Evolutionary conservation across 176 grass and related monocot species (phyloP).

Genomic region (Elymus sibiricus): DNA sequence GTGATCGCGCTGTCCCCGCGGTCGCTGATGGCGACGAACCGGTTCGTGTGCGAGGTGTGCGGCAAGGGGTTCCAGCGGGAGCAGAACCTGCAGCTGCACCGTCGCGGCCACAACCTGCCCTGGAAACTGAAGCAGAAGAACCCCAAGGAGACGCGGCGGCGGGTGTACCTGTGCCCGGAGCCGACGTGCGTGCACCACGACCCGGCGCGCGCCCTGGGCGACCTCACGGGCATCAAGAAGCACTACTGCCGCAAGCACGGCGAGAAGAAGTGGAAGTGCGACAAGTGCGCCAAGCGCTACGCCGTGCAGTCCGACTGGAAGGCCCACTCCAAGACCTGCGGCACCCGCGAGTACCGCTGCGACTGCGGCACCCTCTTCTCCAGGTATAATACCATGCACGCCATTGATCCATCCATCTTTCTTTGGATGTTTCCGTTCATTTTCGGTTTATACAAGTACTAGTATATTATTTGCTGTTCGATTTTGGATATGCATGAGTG

Average conservation of each 20-base stretch:
- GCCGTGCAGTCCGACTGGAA: constrained; percentile 99
- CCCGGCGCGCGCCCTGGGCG: constrained; percentile 78
- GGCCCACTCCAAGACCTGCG: constrained; percentile 98
- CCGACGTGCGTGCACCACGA: constrained; percentile 95
- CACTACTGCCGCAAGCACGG: constrained; percentile 99
- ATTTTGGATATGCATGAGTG: neutral
- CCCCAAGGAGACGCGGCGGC: constrained; percentile 67
- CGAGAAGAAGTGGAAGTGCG: constrained; percentile 99
- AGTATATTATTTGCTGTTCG: neutral
- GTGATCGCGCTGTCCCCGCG: constrained; percentile 93
- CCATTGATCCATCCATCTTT: no score
- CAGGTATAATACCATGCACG: constrained; percentile 34
- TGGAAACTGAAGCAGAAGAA: constrained; percentile 99
- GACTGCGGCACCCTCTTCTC: constrained; percentile 99
- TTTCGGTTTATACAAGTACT: neutral
- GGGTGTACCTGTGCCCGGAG: constrained; percentile 97
- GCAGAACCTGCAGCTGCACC: constrained; percentile 99
- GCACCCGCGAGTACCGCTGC: constrained; percentile 96
- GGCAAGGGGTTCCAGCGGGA: constrained; percentile 97
- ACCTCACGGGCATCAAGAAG: constrained; percentile 97
- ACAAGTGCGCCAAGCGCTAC: constrained; percentile 98
- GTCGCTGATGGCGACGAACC: constrained; percentile 84
- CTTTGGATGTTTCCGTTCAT: neutral
- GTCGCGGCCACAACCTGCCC: constrained; percentile 91
- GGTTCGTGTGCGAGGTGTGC: constrained; percentile 98